Base-by-base conservation (phyloP, 2,329 filamentous ascomycete genomes). In the Aspergillus costaricaensis region DNA sequence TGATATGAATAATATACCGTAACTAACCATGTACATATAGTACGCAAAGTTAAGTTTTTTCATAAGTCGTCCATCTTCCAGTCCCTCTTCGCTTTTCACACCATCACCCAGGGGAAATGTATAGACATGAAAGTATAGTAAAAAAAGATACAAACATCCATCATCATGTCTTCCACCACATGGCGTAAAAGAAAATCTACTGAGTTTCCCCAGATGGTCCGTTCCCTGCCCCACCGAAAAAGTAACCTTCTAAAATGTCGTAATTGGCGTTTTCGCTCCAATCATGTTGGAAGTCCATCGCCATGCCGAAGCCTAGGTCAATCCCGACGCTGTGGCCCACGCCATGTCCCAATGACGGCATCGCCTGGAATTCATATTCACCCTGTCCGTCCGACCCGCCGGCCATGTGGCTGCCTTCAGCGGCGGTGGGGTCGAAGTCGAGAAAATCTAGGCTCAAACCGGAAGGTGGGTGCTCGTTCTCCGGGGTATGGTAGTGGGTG, bases 161-260 rank as follows among this genome's bases (percentile, higher is more conserved):
- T 36, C 32, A 5, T 36, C 32, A 14, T n/a, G 15, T 36, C 32
- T 36, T 14, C 32, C 1, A 36, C 32, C 12, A 36, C 5, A 36
- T 5, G 32, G 12, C 4, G 30, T 5, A 32, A 23, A n/a, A 19
- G 1, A 21, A 47, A 12, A 36, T 39, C 44, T 58, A 66, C 15
- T 63, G 32, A 14, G 32, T 68, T 55, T 60, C 63, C 50, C 67
- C 67, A 25, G 68, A 43, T 39, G 68, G 63, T n/a, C 72, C 72
- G 25, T 67, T 62, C 6, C 70, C 72, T n/a, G 67, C 70, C 25
- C 76, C 78, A 9, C 83, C 83, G 73, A 85, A 85, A 70, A 84
- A 85, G 69, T 82, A 85, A 4, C 81, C 83, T 66, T 84, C 81
- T 65, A 85, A 80, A 32, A 85, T 66, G 75, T 84, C 82, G 66